These are phyloP conservation scores for Pulicaria dysenterica DNA, from an alignment of 129 eudicot species.

Conservation along the genomic window DNA sequence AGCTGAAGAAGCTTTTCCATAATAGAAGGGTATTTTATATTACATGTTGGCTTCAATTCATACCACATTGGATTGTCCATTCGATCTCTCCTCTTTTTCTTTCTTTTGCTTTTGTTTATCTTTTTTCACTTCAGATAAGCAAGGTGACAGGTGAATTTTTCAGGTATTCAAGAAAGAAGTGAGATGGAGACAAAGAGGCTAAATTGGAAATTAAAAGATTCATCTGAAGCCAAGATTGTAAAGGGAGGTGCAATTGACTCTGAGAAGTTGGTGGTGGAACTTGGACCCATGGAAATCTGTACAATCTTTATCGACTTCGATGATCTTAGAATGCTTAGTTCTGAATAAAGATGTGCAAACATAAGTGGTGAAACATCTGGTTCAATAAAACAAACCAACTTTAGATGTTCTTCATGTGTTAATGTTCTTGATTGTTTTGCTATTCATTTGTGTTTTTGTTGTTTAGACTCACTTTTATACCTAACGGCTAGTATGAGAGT, in stretches of 20 bases:
- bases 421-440: too few species aligned
- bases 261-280: constrained; percentile 64
- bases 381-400: too few species aligned
- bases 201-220: constrained; percentile 64
- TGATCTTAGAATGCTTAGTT: constrained; percentile 43
- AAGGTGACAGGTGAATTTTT: constrained; percentile 83
- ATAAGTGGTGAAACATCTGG: not conserved
- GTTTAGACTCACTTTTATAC: too few species aligned
- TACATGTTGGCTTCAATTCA: not conserved
- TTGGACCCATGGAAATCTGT: constrained; percentile 88
- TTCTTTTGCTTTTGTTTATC: too few species aligned
- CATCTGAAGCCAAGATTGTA: constrained; percentile 28
- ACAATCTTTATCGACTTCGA: constrained; percentile 61
- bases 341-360: constrained; percentile 27
- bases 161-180: constrained; percentile 82
- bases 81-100: not conserved
- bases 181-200: constrained; percentile 88
- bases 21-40: constrained; percentile 56
- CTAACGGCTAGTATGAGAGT: too few species aligned
- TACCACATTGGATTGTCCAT: constrained; percentile 3
- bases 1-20: constrained; percentile 81
- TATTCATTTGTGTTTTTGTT: too few species aligned
- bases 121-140: constrained; percentile 65
- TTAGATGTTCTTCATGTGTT: too few species aligned
- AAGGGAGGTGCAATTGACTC: constrained; percentile 83